Base-by-base conservation (phyloP, 768 basidiomycete species). In the Filobasidium floriforme region DNA sequence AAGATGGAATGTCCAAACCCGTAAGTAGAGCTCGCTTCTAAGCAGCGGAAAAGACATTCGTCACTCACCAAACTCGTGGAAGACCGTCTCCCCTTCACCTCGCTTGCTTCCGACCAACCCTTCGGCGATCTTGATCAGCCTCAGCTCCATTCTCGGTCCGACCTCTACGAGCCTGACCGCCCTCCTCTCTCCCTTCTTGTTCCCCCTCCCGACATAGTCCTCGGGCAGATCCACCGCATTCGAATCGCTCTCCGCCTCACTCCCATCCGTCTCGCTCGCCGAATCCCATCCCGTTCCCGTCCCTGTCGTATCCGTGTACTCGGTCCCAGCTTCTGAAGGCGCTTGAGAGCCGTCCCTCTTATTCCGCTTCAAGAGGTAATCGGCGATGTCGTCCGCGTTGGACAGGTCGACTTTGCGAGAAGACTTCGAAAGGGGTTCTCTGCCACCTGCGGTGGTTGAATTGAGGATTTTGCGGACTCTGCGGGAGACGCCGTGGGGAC, bases 191-290 rank as follows among this genome's bases (percentile, higher is more conserved):
- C 92, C 94, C 76, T 87, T 90, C 77, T 86, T 88, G 77, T 97
- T 99, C 70, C 92, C 93, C 74, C 93, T 80, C 28, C 94, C 94
- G 52, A 96, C 89, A 75, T 98, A 98, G 76, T 98, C 91, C 67
- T 87, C 89, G 32, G 92, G 90, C 59, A 99, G 81, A 67, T 87
- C 85, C 0, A 99, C 86, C 12, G 75, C 76, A 52, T 80, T 80
- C 41, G 77, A 78, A 68, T 76, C 75, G 68, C 88, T 74, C 65
- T 78, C 78, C 1, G 73, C 85, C 72, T 88, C 89, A 66, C 90
- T 89, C 32, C 82, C 88, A 59, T 92, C 92, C 1, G 82, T 86
- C 70, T 90, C 91, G 68, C 87, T 87, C 51, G 86, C 85, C 10
- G 87, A 86, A n/a, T 81, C 80, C 60, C 78, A 78, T 2, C 77